A percentile compares a stretch with the other conserved stretches of the same genome.
These are phyloP conservation scores for Dryadomyces quercivorus DNA, from an alignment of 2,329 filamentous ascomycete species.

Conservation along the genomic window DNA sequence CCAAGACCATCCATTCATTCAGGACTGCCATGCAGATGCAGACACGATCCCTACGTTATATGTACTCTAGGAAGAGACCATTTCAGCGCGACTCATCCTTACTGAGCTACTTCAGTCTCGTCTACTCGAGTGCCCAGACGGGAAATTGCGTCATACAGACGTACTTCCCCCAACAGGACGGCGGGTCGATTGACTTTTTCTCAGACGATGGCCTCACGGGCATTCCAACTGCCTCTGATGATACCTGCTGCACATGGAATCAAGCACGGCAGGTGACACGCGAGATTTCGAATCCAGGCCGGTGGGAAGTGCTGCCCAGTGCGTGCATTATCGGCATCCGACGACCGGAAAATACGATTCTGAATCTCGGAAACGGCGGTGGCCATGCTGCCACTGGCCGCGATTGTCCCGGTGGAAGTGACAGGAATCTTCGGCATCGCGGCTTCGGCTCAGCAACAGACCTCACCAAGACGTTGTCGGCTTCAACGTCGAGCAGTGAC, in stretches of 20 bases:
- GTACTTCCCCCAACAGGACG: conserved; percentile 41
- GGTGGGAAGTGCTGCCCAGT: conserved; percentile 49
- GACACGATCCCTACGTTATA: conserved; percentile 45
- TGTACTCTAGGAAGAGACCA: conserved; percentile 38
- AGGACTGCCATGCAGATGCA: conserved; percentile 40
- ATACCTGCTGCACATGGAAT: conserved; percentile 37
- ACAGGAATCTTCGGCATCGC: conserved; percentile 8
- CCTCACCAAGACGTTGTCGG: not conserved
- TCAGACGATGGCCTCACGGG: conserved; percentile 27
- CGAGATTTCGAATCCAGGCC: conserved; percentile 48
- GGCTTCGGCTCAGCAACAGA: not conserved
- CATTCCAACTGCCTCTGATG: conserved; percentile 15
- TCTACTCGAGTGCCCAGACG: conserved; percentile 47
- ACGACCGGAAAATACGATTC: conserved; percentile 13
- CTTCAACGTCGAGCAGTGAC: conserved; percentile 13
- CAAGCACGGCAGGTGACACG: conserved; percentile 38
- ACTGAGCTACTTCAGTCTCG: conserved; percentile 50
- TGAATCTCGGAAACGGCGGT: not conserved
- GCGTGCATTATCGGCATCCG: conserved; percentile 54
- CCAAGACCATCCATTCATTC: conserved; percentile 49
- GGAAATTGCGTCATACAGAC: conserved; percentile 54
- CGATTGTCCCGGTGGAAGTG: not conserved
- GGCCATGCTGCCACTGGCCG: conserved; percentile 3
- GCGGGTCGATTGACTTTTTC: conserved; percentile 46
- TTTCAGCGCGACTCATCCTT: conserved; percentile 43